Evolutionary conservation across 169 alveolate species (phyloP).

Genomic region (Ichthyophthirius multifiliis): DNA sequence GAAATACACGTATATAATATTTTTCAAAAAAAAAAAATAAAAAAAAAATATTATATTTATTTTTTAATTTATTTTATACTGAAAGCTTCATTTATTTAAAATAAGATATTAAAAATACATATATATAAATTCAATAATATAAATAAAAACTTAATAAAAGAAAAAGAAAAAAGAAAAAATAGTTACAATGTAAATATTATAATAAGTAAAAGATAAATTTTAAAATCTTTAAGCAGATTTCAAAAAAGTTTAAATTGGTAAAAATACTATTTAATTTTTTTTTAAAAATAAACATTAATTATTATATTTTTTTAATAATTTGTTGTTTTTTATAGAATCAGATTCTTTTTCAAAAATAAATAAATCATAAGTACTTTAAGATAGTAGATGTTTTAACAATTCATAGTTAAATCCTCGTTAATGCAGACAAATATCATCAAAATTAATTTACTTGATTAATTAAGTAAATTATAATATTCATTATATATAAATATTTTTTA

Average conservation of each 20-base stretch:
- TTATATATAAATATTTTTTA: background rate
- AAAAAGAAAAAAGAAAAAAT: no score
- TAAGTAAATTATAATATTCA: background rate
- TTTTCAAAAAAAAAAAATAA: no score
- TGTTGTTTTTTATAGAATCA: no score
- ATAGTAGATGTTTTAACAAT: slow-evolving; percentile 29
- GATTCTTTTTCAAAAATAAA: slow-evolving; percentile 19
- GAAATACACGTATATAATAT: no score
- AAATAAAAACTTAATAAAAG: no score
- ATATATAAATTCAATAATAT: no score
- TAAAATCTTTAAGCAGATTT: background rate
- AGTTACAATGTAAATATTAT: no score
- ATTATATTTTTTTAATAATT: background rate
- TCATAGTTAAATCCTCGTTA: slow-evolving; percentile 11
- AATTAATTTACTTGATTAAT: slow-evolving; percentile 34
- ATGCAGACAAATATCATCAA: slow-evolving; percentile 21
- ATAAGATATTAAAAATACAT: no score
- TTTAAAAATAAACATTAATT: background rate
- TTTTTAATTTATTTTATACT: no score
- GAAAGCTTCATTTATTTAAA: no score
- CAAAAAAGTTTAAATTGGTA: background rate
- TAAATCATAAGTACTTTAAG: slow-evolving; percentile 33
- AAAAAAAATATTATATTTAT: no score
- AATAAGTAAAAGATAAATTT: slow-evolving; percentile 1
- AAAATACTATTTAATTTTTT: background rate